phyloP scores from a whole-genome alignment of 2,329 filamentous ascomycete species.

The Aureobasidium namibiae region DNA sequence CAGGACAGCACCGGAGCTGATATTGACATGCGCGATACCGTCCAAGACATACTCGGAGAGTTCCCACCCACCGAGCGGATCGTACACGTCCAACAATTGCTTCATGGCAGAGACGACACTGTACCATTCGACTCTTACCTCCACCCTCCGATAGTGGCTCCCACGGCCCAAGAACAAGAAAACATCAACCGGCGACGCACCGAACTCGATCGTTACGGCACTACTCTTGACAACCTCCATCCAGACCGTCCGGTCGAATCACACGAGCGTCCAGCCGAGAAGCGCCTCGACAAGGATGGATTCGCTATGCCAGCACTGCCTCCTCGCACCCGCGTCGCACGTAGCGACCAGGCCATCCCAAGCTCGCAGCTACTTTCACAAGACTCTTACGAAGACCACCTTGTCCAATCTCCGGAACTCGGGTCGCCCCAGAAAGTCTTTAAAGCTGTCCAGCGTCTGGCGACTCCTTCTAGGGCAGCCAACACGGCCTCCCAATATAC shows the following conservation, averaged over 20 bases:
- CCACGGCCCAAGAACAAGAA: neutral
- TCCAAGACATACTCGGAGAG: slow-evolving; percentile 27
- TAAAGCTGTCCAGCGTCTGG: neutral
- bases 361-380: neutral
- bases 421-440: neutral
- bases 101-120: slow-evolving; percentile 26
- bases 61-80: slow-evolving; percentile 21
- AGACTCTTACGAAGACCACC: slow-evolving; percentile 4
- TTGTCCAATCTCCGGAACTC: slow-evolving; percentile 2
- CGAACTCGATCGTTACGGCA: slow-evolving; percentile 17
- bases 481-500: neutral
- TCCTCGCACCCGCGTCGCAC: neutral
- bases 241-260: slow-evolving; percentile 25
- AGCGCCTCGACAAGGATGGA: slow-evolving; percentile 5
- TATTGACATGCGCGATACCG: slow-evolving; percentile 28
- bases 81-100: slow-evolving; percentile 26
- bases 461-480: neutral
- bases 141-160: neutral
- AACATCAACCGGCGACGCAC: slow-evolving; percentile 22
- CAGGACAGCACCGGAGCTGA: slow-evolving; percentile 30
- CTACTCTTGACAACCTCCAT: slow-evolving; percentile 16
- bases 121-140: slow-evolving; percentile 26
- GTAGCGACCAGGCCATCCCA: neutral
- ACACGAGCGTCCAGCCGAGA: neutral
- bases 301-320: slow-evolving; percentile 7